These are phyloP conservation scores for Hirsutella thompsonii DNA, from an alignment of 2,329 filamentous ascomycete genomes.

Conservation along the genomic window DNA sequence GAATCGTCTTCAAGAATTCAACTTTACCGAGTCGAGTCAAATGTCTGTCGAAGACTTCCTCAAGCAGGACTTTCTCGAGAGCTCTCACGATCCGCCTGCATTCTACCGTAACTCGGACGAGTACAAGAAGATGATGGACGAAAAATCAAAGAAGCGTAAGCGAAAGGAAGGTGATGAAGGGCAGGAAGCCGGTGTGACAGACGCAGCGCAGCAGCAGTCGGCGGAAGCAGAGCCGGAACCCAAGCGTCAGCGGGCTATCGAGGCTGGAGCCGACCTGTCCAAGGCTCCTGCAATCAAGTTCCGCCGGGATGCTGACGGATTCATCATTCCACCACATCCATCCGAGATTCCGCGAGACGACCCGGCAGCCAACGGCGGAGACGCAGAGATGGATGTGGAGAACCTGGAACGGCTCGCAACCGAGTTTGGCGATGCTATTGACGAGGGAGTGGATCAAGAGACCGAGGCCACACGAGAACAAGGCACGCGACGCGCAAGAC, in stretches of 20 bases:
- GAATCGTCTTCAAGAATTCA: slow-evolving; percentile 85
- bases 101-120: slow-evolving; percentile 57
- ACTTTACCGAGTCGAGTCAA: slow-evolving; percentile 68
- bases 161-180: slow-evolving; percentile 11
- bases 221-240: neutral
- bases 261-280: slow-evolving; percentile 21
- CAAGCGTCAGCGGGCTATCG: slow-evolving; percentile 7
- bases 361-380: slow-evolving; percentile 8
- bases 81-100: slow-evolving; percentile 68
- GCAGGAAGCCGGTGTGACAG: slow-evolving; percentile 3
- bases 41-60: slow-evolving; percentile 83
- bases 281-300: slow-evolving; percentile 21
- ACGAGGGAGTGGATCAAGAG: slow-evolving; percentile 7
- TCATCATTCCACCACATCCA: slow-evolving; percentile 46
- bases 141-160: slow-evolving; percentile 35
- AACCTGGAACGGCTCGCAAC: slow-evolving; percentile 27
- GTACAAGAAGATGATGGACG: slow-evolving; percentile 39
- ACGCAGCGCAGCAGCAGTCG: neutral
- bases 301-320: slow-evolving; percentile 53
- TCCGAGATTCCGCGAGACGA: slow-evolving; percentile 22
- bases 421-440: slow-evolving; percentile 29
- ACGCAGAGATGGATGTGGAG: slow-evolving; percentile 14
- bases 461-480: slow-evolving; percentile 10
- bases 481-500: slow-evolving; percentile 15
- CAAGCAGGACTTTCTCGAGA: slow-evolving; percentile 57